These are phyloP conservation scores for Sonneratia alba DNA, from an alignment of 345 rosid species.

Conservation along the genomic window DNA sequence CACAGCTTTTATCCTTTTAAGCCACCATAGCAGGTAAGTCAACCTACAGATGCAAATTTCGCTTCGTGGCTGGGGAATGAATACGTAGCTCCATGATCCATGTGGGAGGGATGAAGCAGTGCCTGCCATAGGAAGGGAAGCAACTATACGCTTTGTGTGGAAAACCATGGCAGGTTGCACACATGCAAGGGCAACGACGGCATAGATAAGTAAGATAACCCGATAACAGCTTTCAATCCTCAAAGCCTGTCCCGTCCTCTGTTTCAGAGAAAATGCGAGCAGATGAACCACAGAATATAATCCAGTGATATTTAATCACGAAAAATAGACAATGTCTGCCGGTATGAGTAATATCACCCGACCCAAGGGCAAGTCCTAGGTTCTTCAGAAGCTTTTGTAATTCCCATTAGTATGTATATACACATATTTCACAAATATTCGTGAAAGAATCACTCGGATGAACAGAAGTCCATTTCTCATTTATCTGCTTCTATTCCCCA, in stretches of 20 bases:
- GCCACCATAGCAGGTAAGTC: constrained; percentile 95
- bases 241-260: not conserved
- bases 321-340: too few species aligned
- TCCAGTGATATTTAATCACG: not conserved
- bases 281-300: not conserved
- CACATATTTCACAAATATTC: not conserved
- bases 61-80: constrained; percentile 82
- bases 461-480: not conserved
- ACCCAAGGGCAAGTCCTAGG: not conserved
- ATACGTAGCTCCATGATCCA: constrained; percentile 88
- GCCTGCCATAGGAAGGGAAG: constrained; percentile 42
- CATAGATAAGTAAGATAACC: not conserved
- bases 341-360: too few species aligned
- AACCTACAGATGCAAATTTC: constrained; percentile 74
- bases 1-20: constrained; percentile 95
- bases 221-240: not conserved
- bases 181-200: too few species aligned
- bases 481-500: not conserved
- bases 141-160: not conserved
- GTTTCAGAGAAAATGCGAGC: not conserved
- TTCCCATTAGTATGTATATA: not conserved
- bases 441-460: not conserved
- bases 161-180: too few species aligned
- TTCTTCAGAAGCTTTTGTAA: not conserved
- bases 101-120: constrained; percentile 97